A percentile compares a stretch with the other conserved stretches of the same genome.
phyloP scores from a whole-genome alignment of 202 grass and related monocot species.

The Brachypodium distachyon region DNA sequence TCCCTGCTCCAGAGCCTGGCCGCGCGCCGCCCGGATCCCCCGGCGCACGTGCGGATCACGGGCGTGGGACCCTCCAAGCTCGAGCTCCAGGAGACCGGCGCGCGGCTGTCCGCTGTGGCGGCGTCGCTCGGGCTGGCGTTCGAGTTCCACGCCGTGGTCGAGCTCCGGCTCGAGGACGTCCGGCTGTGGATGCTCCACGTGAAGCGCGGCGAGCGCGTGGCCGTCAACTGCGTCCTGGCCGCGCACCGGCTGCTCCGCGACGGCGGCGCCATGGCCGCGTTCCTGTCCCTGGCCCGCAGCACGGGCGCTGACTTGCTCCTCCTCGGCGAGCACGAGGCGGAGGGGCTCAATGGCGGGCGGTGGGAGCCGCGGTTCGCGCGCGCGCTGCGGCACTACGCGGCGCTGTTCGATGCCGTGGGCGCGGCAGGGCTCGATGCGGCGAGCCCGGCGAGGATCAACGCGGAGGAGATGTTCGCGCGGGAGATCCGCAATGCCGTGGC shows the following conservation, averaged over 20 bases:
- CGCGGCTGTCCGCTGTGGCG: conserved; percentile 48
- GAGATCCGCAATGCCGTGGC: conserved; percentile 81
- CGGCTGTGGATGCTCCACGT: conserved; percentile 98
- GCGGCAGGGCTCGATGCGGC: conserved; percentile 13
- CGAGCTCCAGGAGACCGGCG: conserved; percentile 64
- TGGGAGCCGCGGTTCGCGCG: conserved; percentile 63
- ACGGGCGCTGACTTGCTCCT: conserved; percentile 53
- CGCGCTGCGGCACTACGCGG: conserved; percentile 58
- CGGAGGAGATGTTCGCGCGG: conserved; percentile 86
- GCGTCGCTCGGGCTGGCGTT: conserved; percentile 49
- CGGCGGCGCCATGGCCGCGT: conserved; percentile 44
- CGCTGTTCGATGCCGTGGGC: conserved; percentile 64
- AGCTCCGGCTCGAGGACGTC: conserved; percentile 86
- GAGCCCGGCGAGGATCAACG: conserved; percentile 54
- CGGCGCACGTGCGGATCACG: conserved; percentile 75
- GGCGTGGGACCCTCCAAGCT: conserved; percentile 75
- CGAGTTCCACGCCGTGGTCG: conserved; percentile 87
- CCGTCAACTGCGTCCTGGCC: conserved; percentile 60
- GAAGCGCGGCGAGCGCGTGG: conserved; percentile 77
- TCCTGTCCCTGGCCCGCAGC: conserved; percentile 63
- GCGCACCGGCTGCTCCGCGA: conserved; percentile 68
- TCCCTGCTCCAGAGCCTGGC: conserved; percentile 80
- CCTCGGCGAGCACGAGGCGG: conserved; percentile 62
- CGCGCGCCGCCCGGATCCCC: conserved; percentile 17
- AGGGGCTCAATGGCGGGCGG: conserved; percentile 25